Evolutionary conservation across 805 yeast genomes (phyloP).

Genomic region (Martiniozyma abietophila): DNA sequence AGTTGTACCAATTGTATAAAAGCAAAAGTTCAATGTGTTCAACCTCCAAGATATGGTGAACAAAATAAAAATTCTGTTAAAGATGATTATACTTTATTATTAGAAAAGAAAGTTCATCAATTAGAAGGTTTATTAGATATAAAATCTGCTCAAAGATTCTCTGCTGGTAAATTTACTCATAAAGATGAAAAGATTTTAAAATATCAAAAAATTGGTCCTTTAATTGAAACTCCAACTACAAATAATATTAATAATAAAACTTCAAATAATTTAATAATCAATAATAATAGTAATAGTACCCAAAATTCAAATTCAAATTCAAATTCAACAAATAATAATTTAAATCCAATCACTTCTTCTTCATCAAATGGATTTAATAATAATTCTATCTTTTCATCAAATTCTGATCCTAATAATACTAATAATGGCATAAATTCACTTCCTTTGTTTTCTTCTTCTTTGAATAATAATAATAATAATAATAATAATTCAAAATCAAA

Average conservation of each 20-base stretch:
- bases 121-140: constrained; percentile 39
- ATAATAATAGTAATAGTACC: not conserved
- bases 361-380: no score
- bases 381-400: no score
- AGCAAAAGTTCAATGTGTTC: constrained; percentile 52
- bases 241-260: not conserved
- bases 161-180: not conserved
- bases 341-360: no score
- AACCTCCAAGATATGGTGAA: constrained; percentile 50
- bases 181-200: constrained; percentile 16
- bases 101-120: constrained; percentile 46
- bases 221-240: constrained; percentile 6
- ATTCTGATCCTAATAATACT: no score
- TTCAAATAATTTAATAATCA: constrained; percentile 6
- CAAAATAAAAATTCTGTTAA: constrained; percentile 31
- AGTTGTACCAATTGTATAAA: constrained; percentile 58
- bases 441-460: no score
- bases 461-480: not conserved
- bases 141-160: not conserved
- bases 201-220: constrained; percentile 22
- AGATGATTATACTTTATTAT: constrained; percentile 47
- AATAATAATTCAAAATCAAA: not conserved
- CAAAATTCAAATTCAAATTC: no score
- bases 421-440: no score
- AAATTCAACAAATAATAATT: no score